Conservation (phyloP, 2,329 filamentous ascomycete genomes). For the Dendrostoma leiphaemia region DNA sequence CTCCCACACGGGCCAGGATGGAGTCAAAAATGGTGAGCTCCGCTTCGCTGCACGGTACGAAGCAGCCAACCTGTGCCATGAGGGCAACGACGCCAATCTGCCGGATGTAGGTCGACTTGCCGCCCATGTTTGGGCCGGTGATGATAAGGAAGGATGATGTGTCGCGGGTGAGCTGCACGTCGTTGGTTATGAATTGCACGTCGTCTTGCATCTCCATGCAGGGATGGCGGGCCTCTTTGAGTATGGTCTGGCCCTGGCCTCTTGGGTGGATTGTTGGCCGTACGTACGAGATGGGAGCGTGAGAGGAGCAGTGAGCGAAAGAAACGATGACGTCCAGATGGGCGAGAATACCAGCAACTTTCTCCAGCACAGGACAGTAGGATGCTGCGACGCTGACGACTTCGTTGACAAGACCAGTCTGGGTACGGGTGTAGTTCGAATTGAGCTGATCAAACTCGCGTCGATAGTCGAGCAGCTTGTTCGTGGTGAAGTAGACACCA, state of each 20-base stretch:
- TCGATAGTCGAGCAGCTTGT: conserved; percentile 72
- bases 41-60: conserved; percentile 87
- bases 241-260: conserved; percentile 80
- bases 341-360: conserved; percentile 81
- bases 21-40: conserved; percentile 96
- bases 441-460: conserved; percentile 93
- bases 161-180: conserved; percentile 76
- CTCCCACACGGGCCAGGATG: conserved; percentile 92
- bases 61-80: conserved; percentile 96
- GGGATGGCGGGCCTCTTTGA: conserved; percentile 93
- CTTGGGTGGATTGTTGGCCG: conserved; percentile 87
- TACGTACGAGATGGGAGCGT: conserved; percentile 89
- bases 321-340: conserved; percentile 95
- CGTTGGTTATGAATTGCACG: conserved; percentile 97
- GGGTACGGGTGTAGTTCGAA: conserved; percentile 91
- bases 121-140: conserved; percentile 98
- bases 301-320: conserved; percentile 88
- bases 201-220: conserved; percentile 99
- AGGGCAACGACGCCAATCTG: conserved; percentile 95
- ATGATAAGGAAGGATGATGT: conserved; percentile 92
- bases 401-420: conserved; percentile 85
- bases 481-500: conserved; percentile 96
- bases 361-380: conserved; percentile 90
- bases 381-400: conserved; percentile 92
- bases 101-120: conserved; percentile 97